phyloP scores from a whole-genome alignment of 495 filamentous ascomycete genomes.

The Lentithecium fluviatile region DNA sequence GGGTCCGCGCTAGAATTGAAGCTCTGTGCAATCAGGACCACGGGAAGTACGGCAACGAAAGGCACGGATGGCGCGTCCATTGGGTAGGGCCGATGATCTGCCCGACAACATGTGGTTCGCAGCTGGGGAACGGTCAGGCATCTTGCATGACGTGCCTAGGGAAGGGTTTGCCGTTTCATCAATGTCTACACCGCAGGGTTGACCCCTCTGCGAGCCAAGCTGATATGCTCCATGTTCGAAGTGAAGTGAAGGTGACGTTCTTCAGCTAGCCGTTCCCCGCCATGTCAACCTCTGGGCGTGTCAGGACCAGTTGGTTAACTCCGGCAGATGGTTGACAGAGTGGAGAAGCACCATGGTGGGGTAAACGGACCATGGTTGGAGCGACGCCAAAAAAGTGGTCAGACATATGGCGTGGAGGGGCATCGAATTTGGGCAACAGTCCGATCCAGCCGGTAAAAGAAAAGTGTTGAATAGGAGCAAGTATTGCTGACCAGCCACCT shows the following conservation, averaged over 20 bases:
- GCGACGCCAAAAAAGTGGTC: neutral
- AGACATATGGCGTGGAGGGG: neutral
- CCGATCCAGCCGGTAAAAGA: slow-evolving; percentile 2
- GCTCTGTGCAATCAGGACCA: neutral
- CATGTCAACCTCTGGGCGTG: too few relatives aligned
- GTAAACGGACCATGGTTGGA: neutral
- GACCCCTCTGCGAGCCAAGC: too few relatives aligned
- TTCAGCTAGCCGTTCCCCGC: too few relatives aligned
- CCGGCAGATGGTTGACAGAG: neutral
- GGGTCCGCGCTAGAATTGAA: neutral
- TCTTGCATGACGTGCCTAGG: too few relatives aligned
- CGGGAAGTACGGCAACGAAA: neutral
- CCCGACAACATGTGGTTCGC: too few relatives aligned
- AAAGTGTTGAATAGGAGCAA: neutral
- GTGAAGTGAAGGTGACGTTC: too few relatives aligned
- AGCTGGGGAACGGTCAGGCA: too few relatives aligned
- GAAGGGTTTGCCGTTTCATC: too few relatives aligned
- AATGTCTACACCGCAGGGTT: too few relatives aligned
- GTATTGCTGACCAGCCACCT: neutral
- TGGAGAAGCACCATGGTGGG: neutral
- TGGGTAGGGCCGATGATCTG: too few relatives aligned
- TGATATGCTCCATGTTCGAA: too few relatives aligned
- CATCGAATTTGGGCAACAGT: neutral
- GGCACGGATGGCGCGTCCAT: too few relatives aligned
- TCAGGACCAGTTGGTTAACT: neutral